These are phyloP conservation scores for Allomyces macrogynus DNA, from an alignment of 192 early-diverging fungal genomes.

Conservation along the genomic window DNA sequence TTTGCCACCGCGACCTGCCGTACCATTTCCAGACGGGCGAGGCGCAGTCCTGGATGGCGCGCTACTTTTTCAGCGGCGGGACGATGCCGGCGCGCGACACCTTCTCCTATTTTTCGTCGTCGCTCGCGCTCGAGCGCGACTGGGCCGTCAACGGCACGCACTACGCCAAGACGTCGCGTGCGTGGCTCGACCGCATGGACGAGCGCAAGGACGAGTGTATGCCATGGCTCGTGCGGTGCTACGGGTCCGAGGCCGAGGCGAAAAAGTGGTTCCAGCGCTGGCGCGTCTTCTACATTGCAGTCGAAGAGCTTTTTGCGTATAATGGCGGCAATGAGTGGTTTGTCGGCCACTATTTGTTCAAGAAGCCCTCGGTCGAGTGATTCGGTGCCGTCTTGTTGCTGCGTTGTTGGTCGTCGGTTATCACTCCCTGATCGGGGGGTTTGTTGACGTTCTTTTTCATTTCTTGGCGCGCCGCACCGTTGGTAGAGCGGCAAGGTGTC, in stretches of 20 bases:
- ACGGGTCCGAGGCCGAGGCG: constrained; percentile 20
- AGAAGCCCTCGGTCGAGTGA: constrained; percentile 7
- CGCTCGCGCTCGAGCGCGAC: constrained; percentile 28
- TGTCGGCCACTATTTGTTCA: constrained; percentile 42
- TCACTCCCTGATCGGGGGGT: too few species aligned
- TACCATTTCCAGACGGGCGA: constrained; percentile 37
- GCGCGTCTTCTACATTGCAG: constrained; percentile 36
- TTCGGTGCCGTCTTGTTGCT: neutral
- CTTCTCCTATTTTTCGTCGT: constrained; percentile 34
- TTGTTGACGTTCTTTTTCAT: too few species aligned
- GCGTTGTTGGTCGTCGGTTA: too few species aligned
- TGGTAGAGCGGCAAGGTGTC: too few species aligned
- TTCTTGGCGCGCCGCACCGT: too few species aligned
- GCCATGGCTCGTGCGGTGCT: constrained; percentile 16
- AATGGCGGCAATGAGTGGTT: constrained; percentile 34
- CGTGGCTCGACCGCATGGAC: constrained; percentile 35
- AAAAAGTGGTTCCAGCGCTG: constrained; percentile 38
- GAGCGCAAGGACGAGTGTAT: constrained; percentile 17
- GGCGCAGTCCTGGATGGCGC: constrained; percentile 30
- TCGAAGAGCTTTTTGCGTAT: constrained; percentile 34
- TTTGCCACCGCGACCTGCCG: constrained; percentile 26
- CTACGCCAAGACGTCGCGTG: constrained; percentile 29
- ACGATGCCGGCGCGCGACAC: constrained; percentile 25
- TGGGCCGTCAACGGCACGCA: constrained; percentile 40
- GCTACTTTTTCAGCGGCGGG: constrained; percentile 45